Base-by-base conservation (phyloP, 148 eudicot species). In the Hydrangea macrophylla region DNA sequence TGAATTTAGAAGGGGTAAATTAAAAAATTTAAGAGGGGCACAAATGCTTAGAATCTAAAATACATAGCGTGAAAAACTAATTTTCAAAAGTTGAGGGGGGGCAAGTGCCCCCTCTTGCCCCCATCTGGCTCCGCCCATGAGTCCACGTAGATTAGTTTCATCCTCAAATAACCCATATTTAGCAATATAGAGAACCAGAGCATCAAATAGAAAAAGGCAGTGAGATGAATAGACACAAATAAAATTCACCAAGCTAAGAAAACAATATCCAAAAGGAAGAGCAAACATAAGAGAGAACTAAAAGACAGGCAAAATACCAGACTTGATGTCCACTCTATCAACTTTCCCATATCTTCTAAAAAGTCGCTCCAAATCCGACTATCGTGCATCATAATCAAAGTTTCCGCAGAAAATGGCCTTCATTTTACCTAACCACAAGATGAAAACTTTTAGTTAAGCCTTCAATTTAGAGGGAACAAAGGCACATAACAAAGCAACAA, bases 301-400 rank as follows among this genome's bases (percentile, higher is more conserved):
- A 24, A 25, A 13, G 57, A 33, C 15, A 12, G 25, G 65, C 24
- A 37, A 65, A 57, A 65, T 80, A 85, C 89, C 89, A 56, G 82
- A 76, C 70, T 85, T 85, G 86, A 85, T 78, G 71, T 85, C 86
- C 68, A 85, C 86, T 78, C 86, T 80, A 45, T 85, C 89, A 71
- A 85, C 85, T 61, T 80, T 85, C 64, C 89, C 89, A 76, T 82
- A 85, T 42, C 78, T 72, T 62, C 67, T 78, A 59, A 85, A 85
- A 51, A 85, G 79, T 22, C 89, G 89, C 75, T 82, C 89, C 69
- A 85, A 62, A 59, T 85, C 89, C 48, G 84, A 80, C 33, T 82
- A 62, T 2, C 84, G 78, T 20, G 86, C 84, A 37, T 85, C 89
- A 68, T 73, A 85, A 56, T 85, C 89, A 40, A 82, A 79, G 71